These are phyloP conservation scores for Candida methanosorbosa DNA, from an alignment of 805 yeast genomes.

Conservation along the genomic window DNA sequence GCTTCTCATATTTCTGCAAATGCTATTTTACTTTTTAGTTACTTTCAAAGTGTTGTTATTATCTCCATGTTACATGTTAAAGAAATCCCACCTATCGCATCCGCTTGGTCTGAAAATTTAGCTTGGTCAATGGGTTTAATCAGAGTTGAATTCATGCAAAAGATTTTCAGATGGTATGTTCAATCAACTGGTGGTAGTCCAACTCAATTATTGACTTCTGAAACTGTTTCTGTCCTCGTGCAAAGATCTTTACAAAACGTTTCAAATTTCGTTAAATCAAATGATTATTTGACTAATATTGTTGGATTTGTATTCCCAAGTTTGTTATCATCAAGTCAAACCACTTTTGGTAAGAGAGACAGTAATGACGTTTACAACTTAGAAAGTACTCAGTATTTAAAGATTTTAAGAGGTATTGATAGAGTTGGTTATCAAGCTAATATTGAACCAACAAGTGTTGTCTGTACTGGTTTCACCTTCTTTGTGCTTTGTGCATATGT, in stretches of 20 bases:
- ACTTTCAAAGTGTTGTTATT: constrained; percentile 83
- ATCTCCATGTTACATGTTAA: constrained; percentile 81
- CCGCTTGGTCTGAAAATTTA: constrained; percentile 85
- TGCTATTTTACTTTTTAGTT: constrained; percentile 72
- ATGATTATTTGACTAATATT: constrained; percentile 11
- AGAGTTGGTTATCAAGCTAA: constrained; percentile 69
- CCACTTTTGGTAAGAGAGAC: constrained; percentile 7
- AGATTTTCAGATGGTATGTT: constrained; percentile 75
- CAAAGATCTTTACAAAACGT: constrained; percentile 43
- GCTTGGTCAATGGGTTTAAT: constrained; percentile 96
- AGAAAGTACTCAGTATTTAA: constrained; percentile 47
- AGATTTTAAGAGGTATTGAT: constrained; percentile 78
- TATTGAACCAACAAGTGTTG: constrained; percentile 79
- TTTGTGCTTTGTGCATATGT: constrained; percentile 72
- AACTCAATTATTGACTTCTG: constrained; percentile 50
- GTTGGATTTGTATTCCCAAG: constrained; percentile 12
- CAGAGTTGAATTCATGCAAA: constrained; percentile 72
- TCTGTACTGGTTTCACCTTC: constrained; percentile 80
- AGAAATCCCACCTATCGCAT: constrained; percentile 84
- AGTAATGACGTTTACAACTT: constrained; percentile 25
- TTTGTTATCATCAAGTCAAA: background rate
- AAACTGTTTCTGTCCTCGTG: constrained; percentile 59
- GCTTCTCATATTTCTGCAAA: constrained; percentile 87
- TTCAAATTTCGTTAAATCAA: constrained; percentile 5
- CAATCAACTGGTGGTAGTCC: constrained; percentile 89